Evolutionary conservation across 1,139 yeast species (phyloP).

Genomic region (Saccharomyces pastorianus): DNA sequence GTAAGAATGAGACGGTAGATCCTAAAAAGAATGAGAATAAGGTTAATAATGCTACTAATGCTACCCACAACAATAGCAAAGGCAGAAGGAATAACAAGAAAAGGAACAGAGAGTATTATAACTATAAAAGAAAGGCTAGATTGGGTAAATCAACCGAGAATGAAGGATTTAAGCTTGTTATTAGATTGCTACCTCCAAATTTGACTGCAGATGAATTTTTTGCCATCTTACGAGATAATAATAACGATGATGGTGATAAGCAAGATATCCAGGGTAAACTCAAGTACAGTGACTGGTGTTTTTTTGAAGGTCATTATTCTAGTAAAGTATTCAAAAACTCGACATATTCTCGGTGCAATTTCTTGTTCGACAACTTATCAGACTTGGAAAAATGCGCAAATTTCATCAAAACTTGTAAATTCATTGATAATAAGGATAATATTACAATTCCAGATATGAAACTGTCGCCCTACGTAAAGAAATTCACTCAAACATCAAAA

Average conservation of each 20-base stretch:
- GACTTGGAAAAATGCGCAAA: conserved; percentile 13
- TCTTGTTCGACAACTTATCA: conserved; percentile 18
- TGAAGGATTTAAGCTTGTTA: conserved; percentile 21
- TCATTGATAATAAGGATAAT: conserved; percentile 25
- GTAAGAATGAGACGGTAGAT: neutral
- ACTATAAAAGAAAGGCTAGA: conserved; percentile 9
- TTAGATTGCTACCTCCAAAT: conserved; percentile 30
- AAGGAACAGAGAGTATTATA: conserved; percentile 4
- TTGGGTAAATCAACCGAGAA: conserved; percentile 7
- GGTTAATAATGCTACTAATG: neutral
- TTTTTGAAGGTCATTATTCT: conserved; percentile 23
- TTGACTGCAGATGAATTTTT: conserved; percentile 22
- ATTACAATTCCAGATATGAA: conserved; percentile 17
- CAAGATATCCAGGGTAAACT: conserved; percentile 8
- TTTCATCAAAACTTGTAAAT: conserved; percentile 13
- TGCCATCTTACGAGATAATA: neutral
- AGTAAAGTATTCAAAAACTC: conserved; percentile 26
- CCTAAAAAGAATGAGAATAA: neutral
- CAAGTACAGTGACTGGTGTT: conserved; percentile 20
- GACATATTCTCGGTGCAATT: conserved; percentile 27
- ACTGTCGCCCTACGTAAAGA: conserved; percentile 24
- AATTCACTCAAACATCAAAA: conserved; percentile 8
- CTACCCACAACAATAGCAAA: conserved; percentile 1
- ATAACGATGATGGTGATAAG: conserved; percentile 9
- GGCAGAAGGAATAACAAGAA: conserved; percentile 3